phyloP scores from a whole-genome alignment of 2,329 filamentous ascomycete species.

The Neofusicoccum ribis region DNA sequence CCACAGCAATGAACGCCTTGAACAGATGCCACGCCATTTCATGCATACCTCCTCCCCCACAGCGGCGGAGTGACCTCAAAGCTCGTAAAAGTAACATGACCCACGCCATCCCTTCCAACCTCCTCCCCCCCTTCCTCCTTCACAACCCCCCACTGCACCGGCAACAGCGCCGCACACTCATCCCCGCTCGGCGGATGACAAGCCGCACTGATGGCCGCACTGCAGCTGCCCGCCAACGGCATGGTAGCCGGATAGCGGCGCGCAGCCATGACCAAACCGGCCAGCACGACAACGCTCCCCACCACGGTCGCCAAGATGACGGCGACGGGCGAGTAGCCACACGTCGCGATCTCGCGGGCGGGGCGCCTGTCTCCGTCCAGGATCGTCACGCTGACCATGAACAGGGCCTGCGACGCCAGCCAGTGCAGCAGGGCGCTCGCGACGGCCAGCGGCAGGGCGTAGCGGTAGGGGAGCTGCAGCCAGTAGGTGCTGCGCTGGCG shows the following conservation, averaged over 20 bases:
- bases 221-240: slow-evolving; percentile 31
- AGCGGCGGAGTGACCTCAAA: slow-evolving; percentile 23
- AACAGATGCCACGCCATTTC: too few species aligned
- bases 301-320: slow-evolving; percentile 24
- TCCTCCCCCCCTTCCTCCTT: slow-evolving; percentile 5
- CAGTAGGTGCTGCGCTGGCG: slow-evolving; percentile 44
- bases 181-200: slow-evolving; percentile 29
- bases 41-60: slow-evolving; percentile 22
- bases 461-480: slow-evolving; percentile 42
- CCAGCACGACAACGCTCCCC: slow-evolving; percentile 20
- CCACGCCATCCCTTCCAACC: slow-evolving; percentile 13
- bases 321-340: slow-evolving; percentile 16
- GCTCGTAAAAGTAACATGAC: slow-evolving; percentile 27
- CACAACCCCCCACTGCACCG: slow-evolving; percentile 32
- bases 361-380: not conserved
- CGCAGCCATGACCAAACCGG: slow-evolving; percentile 22
- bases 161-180: slow-evolving; percentile 22
- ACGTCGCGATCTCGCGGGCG: slow-evolving; percentile 16
- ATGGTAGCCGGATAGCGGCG: slow-evolving; percentile 27
- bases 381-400: slow-evolving; percentile 36
- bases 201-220: slow-evolving; percentile 36
- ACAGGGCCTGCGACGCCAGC: slow-evolving; percentile 47
- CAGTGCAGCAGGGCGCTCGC: slow-evolving; percentile 42
- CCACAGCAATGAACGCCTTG: too few species aligned
- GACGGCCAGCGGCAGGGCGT: slow-evolving; percentile 37